Percentiles rank a stretch among this genome's conserved stretches.
These are phyloP conservation scores for Yamadazyma sp. DNA, from an alignment of 1,139 yeast species.

Conservation along the genomic window DNA sequence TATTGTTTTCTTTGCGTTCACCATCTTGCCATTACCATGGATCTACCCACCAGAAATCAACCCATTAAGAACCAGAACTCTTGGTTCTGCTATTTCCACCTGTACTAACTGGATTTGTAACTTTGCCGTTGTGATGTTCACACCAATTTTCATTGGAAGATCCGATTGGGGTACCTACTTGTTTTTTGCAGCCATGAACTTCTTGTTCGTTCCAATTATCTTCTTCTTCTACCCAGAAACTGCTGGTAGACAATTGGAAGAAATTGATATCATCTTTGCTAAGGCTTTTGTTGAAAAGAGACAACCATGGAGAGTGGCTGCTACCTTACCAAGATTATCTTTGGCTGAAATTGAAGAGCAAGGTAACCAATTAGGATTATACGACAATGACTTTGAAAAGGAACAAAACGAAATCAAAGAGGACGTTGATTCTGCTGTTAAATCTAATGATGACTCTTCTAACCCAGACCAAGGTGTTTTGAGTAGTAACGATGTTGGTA, in stretches of 20 bases:
- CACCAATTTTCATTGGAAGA: conserved; percentile 38
- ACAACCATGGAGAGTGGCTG: conserved; percentile 50
- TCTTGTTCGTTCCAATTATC: conserved; percentile 34
- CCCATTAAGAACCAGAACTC: conserved; percentile 57
- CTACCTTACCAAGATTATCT: conserved; percentile 45
- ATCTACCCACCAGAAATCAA: conserved; percentile 60
- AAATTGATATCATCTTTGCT: conserved; percentile 44
- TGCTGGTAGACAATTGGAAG: conserved; percentile 46
- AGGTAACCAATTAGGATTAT: conserved; percentile 47
- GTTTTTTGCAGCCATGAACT: conserved; percentile 40
- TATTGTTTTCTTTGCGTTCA: conserved; percentile 51
- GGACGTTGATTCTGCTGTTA: conserved; percentile 21
- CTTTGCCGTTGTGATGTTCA: conserved; percentile 46
- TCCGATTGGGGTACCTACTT: conserved; percentile 43
- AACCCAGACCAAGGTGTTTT: conserved; percentile 10
- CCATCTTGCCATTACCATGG: conserved; percentile 55
- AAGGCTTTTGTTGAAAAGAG: conserved; percentile 45
- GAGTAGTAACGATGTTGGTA: conserved; percentile 9
- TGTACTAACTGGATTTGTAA: conserved; percentile 46
- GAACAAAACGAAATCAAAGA: conserved; percentile 33
- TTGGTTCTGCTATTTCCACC: conserved; percentile 49
- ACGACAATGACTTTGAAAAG: conserved; percentile 41
- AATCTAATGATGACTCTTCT: conserved; percentile 15
- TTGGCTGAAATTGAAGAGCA: conserved; percentile 46
- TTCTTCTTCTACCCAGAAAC: conserved; percentile 49